Base-by-base conservation (phyloP, 129 eudicot species). In the Flaveria linearis region DNA sequence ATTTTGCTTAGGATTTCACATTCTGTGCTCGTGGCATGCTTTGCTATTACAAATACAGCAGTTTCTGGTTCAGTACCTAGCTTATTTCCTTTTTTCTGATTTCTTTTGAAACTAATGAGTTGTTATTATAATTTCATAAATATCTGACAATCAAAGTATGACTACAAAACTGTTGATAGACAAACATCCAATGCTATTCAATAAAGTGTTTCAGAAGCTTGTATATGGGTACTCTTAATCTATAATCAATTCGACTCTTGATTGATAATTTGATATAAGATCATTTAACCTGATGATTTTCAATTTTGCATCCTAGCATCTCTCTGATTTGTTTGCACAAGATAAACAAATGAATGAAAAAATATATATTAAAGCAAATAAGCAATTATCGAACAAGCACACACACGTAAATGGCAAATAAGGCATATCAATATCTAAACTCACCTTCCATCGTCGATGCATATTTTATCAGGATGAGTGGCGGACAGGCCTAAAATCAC, bases 391-490 rank as follows among this genome's bases (percentile, higher is more conserved):
- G 30, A 55, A 63, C 50, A 62, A 49, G 72, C 45, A 46, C 46
- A 43, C 18, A 23, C 47, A 16, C 11, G 2, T 49, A 14, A 45
- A 75, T 36, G 26, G 64, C 22, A 22, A 47, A 67, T 22, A 9
- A 39, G 41, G 0, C 36, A 7, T 76, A 20, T 77, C 57, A 55
- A n/a, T 16, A 23, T 8, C 7, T 67, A 23, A 23, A 42, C 17
- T 5, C 7, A 10, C 57, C 13, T 43, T 56, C 45, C 16, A 69
- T 68, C 57, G 45, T 68, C 68, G 46, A 62, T 72, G 63, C 17
- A 69, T 68, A 62, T 67, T 67, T 68, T 82, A 43, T 78, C 82
- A 92, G 98, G 96, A 90, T 71, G 98, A 92, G 81, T 92, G 98
- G 98, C 80, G 86, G 67, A 78, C 69, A 62, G 96, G 94, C 33